Base-by-base conservation (phyloP, 139 green algal genomes). In the Chlorella sp. region DNA sequence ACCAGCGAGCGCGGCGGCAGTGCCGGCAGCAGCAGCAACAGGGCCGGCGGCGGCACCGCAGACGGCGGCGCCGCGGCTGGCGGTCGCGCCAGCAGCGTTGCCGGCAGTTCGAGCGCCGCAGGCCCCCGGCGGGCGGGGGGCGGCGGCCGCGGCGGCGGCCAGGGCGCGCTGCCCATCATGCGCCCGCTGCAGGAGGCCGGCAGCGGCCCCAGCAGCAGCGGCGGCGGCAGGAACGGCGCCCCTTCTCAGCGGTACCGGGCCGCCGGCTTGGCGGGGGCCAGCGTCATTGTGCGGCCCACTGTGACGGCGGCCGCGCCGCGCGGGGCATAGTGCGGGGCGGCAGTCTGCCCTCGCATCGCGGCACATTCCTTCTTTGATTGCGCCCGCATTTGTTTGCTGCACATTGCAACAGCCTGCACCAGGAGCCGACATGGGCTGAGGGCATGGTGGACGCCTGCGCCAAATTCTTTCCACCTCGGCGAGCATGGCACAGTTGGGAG, bases 101-200 rank as follows among this genome's bases (percentile, higher is more conserved):
- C 41, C 40, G 53, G 40, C 63, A 51, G 35, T 46, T 31, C 33
- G 3, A 62, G 19, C 14, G 46, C 46, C 46, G 46, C 46, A 14
- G 46, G 14, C 46, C 14, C 46, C 17, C 17, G 14, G 46, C 14
- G 14, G 14, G 46, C 46, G 46, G 46, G 17, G 14, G 14, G 46
- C 17, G 46, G 14, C 46, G 46, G 14, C 46, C 14, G 14, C 17
- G 46, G 46, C 46, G 29, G 23, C 53, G 31, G 65, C 42, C 40
- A 27, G 48, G 35, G 51, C 48, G 40, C 27, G n/a, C n/a, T 15
- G 40, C 42, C 69, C 0, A n/a, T 41, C 29, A 75, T 75, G 69
- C 46, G 56, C 4, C 69, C 69, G 27, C 69, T 75, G 51, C 68
- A 50, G 5, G 53, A 53, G n/a, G 66, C 53, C 19, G 66, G 69